These are phyloP conservation scores for Sphagnum magellanicum DNA, from an alignment of 228 moss, liverwort and hornwort genomes.

Conservation along the genomic window DNA sequence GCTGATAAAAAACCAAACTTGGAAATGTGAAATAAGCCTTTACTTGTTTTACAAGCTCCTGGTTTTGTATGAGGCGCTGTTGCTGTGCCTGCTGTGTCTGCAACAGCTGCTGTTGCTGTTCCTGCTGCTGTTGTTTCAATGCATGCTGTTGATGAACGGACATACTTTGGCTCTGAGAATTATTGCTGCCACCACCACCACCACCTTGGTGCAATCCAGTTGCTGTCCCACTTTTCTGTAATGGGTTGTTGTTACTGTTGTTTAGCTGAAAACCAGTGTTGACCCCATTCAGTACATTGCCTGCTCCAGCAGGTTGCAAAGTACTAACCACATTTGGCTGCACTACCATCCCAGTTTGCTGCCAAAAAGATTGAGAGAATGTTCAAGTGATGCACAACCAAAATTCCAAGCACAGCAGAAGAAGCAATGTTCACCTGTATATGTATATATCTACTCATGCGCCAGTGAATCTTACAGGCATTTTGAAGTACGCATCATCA, in stretches of 20 bases:
- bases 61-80: slow-evolving; percentile 66
- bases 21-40: too few species aligned
- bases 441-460: too few species aligned
- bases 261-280: slow-evolving; percentile 50
- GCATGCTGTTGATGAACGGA: slow-evolving; percentile 39
- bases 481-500: too few species aligned
- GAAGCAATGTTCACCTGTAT: not conserved
- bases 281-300: slow-evolving; percentile 47
- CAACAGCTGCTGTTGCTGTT: slow-evolving; percentile 73
- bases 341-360: slow-evolving; percentile 2
- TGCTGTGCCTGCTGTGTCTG: slow-evolving; percentile 68
- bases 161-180: slow-evolving; percentile 45
- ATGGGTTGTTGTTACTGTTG: slow-evolving; percentile 27
- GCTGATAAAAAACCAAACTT: too few species aligned
- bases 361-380: too few species aligned
- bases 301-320: slow-evolving; percentile 39
- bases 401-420: not conserved
- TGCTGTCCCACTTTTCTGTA: slow-evolving; percentile 17
- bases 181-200: slow-evolving; percentile 44
- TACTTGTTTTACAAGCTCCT: slow-evolving; percentile 60
- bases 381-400: too few species aligned
- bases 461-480: too few species aligned
- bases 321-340: slow-evolving; percentile 40
- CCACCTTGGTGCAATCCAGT: slow-evolving; percentile 55
- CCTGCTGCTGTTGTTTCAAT: slow-evolving; percentile 68